Evolutionary conservation across 139 green algal species (phyloP), one percentile per base, ranked within the genome.

Genomic region (Picochlorum sp.): DNA sequence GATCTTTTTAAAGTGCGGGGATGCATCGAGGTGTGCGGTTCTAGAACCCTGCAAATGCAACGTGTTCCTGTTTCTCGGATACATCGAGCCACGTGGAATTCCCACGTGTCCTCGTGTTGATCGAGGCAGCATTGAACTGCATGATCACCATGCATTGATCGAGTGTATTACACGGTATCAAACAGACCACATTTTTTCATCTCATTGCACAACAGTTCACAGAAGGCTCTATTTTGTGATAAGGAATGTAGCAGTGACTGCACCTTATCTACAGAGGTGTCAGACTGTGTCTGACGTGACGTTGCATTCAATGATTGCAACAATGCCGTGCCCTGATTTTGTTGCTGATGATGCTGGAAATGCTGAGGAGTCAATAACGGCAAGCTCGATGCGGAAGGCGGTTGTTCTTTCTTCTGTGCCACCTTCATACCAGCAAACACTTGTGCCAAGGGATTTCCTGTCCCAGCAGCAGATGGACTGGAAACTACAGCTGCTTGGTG

Each of bases 331-430:
- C 60, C 60, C 50, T 64, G 41, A 44, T 38, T 20, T 24, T 55
- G 10, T 20, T 20, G 23, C n/a, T 49, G n/a, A 57, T 15, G 14
- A 37, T 16, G n/a, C 13, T 67, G 38, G 31, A 83, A 66, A 37
- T 77, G 75, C 45, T 77, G 63, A 9, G 75, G 78, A 14, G 78
- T 84, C 3, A 85, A 71, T 65, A 85, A 66, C 9, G 37, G 37
- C 44, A 60, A 15, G 6, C 23, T 21, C 1, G 65, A 26, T 4
- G 66, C 54, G n/a, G 73, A 26, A 4, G 72, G 21, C 16, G 63
- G 47, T 24, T 54, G 16, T 21, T 21, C 47, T 20, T 13, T 54
- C 16, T 21, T 54, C 16, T n/a, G 15, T 14, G 56, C 30, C 10
- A 67, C 23, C 18, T 45, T 60, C n/a, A 72, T 71, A 10, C 60